Base-by-base conservation (phyloP, 257 asterid genomes). In the Ophiorrhiza pumila region DNA sequence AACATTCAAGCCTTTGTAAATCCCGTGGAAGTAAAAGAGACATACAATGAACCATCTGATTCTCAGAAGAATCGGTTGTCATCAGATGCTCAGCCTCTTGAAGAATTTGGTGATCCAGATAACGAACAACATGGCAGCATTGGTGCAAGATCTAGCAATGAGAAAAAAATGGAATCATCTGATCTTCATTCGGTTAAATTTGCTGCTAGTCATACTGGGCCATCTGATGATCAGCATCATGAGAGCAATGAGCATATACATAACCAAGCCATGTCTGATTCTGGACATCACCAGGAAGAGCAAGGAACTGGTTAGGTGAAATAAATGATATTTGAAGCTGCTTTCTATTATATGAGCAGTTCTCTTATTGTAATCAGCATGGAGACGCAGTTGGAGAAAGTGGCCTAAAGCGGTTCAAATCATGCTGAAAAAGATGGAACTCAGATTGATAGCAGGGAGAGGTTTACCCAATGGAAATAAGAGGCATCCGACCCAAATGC, bases 21-120 rank as follows among this genome's bases (percentile, higher is more conserved):
- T 4, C 65, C 80, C 27, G 76, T 75, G 55, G 85, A 79, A 61
- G 77, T 58, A 43, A 71, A 5, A 64, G 81, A 50, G 56, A 76
- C 72, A 71, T 34, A 57, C 41, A 59, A 18, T 37, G 81, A 72
- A 60, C 39, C 46, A 34, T 68, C 55, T 31, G 66, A 45, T 7
- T 20, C 47, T 23, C 82, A 80, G 52, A 72, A 74, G 49, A 52
- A 47, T 45, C 73, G 42, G 81, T 60, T 73, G 41, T 52, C 62
- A 29, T 73, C 80, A 52, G 82, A 77, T 70, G 68, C 57, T 78
- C 76, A 73, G 17, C 52, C 5, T 65, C 13, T 62, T 14, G 78
- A 75, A 76, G 60, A 34, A 32, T 1, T 35, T n/a, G 41, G 47
- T 32, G 68, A 60, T 34, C 58, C 73, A 75, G 68, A 71, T 75